Percentiles rank a stretch among this genome's conserved stretches.
phyloP scores from a whole-genome alignment of 352 stramenopile genomes.

The Phytophthora idaei region DNA sequence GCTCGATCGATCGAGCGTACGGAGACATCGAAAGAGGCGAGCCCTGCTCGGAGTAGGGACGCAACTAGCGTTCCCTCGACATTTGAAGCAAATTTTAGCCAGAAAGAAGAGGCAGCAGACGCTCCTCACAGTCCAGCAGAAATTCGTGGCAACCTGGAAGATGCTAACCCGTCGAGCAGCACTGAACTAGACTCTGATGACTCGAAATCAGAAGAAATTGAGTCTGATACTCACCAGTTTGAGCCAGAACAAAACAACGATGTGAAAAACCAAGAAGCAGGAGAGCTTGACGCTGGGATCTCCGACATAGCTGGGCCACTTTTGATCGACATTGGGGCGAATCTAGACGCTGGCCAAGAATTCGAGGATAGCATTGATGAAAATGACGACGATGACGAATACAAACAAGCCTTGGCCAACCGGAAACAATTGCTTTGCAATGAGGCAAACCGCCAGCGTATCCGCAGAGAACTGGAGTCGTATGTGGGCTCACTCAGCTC shows the following conservation, averaged over 20 bases:
- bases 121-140: neutral
- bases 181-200: neutral
- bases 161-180: neutral
- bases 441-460: constrained; percentile 44
- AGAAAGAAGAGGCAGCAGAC: neutral
- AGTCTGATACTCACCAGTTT: neutral
- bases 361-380: neutral
- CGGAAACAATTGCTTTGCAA: constrained; percentile 29
- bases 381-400: constrained; percentile 30
- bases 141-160: neutral
- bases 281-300: neutral
- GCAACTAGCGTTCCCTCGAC: neutral
- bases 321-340: constrained; percentile 13
- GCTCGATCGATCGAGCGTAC: neutral
- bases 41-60: neutral
- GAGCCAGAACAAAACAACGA: constrained; percentile 1
- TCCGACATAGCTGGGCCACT: constrained; percentile 6
- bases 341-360: neutral
- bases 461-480: constrained; percentile 46
- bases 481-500: constrained; percentile 53
- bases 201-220: neutral
- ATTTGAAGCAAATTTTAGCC: neutral
- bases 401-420: constrained; percentile 19
- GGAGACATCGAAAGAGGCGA: neutral
- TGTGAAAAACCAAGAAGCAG: neutral